Percentiles rank a stretch among this genome's conserved stretches.
Evolutionary conservation across 345 rosid species (phyloP).

Genomic region (Acer yangbiense): DNA sequence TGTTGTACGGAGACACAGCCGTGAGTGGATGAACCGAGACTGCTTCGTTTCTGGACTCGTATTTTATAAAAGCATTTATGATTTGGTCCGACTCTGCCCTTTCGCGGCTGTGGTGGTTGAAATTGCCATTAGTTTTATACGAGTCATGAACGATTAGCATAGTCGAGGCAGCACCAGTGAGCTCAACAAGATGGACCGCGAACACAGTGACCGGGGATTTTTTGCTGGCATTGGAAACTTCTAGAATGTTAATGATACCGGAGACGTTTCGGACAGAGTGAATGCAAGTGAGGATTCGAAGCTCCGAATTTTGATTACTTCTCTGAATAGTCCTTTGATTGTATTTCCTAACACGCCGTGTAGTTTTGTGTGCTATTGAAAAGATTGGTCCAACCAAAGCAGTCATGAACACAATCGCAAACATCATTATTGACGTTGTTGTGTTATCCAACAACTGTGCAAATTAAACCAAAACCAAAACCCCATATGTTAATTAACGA

Average conservation of each 20-base stretch:
- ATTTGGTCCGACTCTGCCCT: conserved; percentile 23
- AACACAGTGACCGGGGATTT: conserved; percentile 11
- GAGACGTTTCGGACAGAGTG: conserved; percentile 10
- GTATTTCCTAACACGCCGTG: background rate
- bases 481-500: background rate
- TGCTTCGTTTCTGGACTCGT: background rate
- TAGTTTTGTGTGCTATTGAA: background rate
- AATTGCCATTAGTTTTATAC: background rate
- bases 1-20: conserved; percentile 31
- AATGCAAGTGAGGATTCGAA: conserved; percentile 14
- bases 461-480: background rate
- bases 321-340: conserved; percentile 5
- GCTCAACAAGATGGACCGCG: conserved; percentile 7
- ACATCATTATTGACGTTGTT: background rate
- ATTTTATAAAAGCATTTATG: conserved; percentile 18
- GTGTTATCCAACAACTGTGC: background rate
- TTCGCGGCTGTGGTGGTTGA: background rate
- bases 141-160: conserved; percentile 11
- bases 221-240: conserved; percentile 2
- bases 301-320: background rate
- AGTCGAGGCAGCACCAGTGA: background rate
- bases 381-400: background rate
- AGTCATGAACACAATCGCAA: background rate
- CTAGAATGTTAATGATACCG: conserved; percentile 16
- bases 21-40: conserved; percentile 31